Conservation (phyloP, 2,329 filamentous ascomycete species). For the Colletotrichum musae region DNA sequence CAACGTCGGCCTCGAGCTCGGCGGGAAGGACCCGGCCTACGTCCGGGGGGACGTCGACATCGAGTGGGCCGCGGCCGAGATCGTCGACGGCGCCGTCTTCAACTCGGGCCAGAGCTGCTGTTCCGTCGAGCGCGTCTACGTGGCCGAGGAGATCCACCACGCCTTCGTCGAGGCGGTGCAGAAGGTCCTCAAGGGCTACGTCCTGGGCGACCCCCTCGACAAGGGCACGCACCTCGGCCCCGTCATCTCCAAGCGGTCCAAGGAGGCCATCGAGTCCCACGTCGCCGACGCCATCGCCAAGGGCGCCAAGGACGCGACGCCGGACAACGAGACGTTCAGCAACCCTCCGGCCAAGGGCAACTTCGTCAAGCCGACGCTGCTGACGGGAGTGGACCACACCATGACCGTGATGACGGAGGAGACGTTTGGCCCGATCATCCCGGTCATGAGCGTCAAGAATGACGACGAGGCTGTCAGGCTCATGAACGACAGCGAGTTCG, state of each 20-base stretch:
- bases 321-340: constrained; percentile 83
- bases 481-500: constrained; percentile 97
- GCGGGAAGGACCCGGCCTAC: constrained; percentile 96
- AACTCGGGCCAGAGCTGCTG: constrained; percentile 99
- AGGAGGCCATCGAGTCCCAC: constrained; percentile 82
- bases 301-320: constrained; percentile 88
- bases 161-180: constrained; percentile 84
- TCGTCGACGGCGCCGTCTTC: constrained; percentile 96
- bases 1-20: constrained; percentile 89
- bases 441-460: constrained; percentile 86
- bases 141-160: constrained; percentile 87
- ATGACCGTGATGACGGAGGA: constrained; percentile 95
- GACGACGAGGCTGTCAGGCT: constrained; percentile 86
- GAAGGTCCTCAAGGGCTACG: constrained; percentile 85
- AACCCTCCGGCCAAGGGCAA: constrained; percentile 84
- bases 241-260: constrained; percentile 86
- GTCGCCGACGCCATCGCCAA: constrained; percentile 86
- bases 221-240: constrained; percentile 87
- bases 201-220: constrained; percentile 88
- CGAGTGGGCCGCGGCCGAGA: constrained; percentile 92
- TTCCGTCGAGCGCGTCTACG: constrained; percentile 91
- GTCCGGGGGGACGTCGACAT: constrained; percentile 88
- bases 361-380: constrained; percentile 88
- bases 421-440: constrained; percentile 94
- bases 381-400: constrained; percentile 83